A percentile compares a stretch with the other conserved stretches of the same genome.
phyloP scores from a whole-genome alignment of 2,329 filamentous ascomycete genomes.

The Cordyceps farinosa region DNA sequence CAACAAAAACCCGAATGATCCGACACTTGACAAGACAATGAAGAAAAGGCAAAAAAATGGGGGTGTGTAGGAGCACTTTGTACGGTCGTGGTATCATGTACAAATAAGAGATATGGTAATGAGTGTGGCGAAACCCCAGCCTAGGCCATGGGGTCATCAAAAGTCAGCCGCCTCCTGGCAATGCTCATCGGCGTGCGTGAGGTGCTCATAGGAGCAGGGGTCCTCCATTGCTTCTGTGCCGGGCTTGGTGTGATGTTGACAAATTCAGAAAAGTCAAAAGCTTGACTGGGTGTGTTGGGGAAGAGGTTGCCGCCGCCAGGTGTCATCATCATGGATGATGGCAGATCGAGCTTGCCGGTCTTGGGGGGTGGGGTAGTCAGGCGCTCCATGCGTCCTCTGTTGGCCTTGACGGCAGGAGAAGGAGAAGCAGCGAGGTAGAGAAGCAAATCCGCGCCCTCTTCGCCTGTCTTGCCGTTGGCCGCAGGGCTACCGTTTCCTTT shows the following conservation, averaged over 20 bases:
- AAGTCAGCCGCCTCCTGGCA: conserved; percentile 73
- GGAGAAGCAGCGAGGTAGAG: conserved; percentile 89
- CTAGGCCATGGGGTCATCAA: conserved; percentile 66
- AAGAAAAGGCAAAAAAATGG: conserved; percentile 1
- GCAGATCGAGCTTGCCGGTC: conserved; percentile 63
- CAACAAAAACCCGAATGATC: neutral
- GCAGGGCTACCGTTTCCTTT: conserved; percentile 45
- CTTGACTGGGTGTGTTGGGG: conserved; percentile 74
- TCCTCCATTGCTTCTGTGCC: conserved; percentile 85
- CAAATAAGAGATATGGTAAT: conserved; percentile 18
- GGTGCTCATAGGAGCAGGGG: conserved; percentile 56
- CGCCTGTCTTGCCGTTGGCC: conserved; percentile 55
- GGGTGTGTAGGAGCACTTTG: conserved; percentile 22
- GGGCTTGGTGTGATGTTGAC: conserved; percentile 96
- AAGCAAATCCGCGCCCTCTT: conserved; percentile 77
- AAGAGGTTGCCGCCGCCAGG: conserved; percentile 67
- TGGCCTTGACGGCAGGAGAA: conserved; percentile 66
- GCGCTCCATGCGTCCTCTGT: conserved; percentile 58
- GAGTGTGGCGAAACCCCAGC: neutral
- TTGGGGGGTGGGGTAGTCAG: conserved; percentile 75
- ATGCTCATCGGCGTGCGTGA: conserved; percentile 60
- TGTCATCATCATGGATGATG: conserved; percentile 86
- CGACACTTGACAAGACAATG: neutral
- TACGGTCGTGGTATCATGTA: conserved; percentile 36
- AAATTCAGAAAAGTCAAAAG: conserved; percentile 93